Percentiles rank a stretch among this genome's conserved stretches.
Conservation (phyloP, 345 rosid genomes). For the Aethionema arabicum region DNA sequence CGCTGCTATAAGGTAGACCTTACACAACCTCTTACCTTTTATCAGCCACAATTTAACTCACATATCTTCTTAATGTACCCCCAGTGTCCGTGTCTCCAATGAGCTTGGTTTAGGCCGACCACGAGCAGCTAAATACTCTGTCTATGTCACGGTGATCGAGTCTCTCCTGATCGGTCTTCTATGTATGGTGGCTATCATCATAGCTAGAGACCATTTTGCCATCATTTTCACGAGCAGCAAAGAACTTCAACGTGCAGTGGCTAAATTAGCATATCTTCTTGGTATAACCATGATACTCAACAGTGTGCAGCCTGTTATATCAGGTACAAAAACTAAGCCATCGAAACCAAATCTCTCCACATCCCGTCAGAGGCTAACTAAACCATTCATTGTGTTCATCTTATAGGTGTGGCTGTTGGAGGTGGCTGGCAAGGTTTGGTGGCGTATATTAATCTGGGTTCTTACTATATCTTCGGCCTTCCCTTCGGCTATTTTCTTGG, state of each 20-base stretch:
- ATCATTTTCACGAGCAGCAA: slow-evolving; percentile 61
- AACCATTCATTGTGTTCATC: not conserved
- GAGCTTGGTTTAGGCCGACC: slow-evolving; percentile 76
- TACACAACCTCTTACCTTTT: not conserved
- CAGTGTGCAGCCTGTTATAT: slow-evolving; percentile 82
- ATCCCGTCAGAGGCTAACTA: not conserved
- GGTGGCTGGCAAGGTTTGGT: slow-evolving; percentile 90
- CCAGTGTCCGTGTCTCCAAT: slow-evolving; percentile 77
- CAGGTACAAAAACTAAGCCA: slow-evolving; percentile 47
- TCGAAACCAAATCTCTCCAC: not conserved
- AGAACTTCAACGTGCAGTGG: slow-evolving; percentile 47
- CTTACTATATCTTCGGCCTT: slow-evolving; percentile 68
- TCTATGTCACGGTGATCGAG: slow-evolving; percentile 49
- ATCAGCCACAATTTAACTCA: not conserved
- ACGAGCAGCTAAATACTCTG: slow-evolving; percentile 75
- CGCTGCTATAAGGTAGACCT: slow-evolving; percentile 61
- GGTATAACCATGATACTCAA: slow-evolving; percentile 80
- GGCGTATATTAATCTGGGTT: slow-evolving; percentile 75
- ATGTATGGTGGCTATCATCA: slow-evolving; percentile 53
- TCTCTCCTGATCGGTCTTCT: slow-evolving; percentile 64
- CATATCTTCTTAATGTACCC: slow-evolving; percentile 6
- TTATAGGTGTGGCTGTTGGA: slow-evolving; percentile 78
- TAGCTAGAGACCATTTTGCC: slow-evolving; percentile 56
- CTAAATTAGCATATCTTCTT: slow-evolving; percentile 64
- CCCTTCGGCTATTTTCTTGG: slow-evolving; percentile 82